Percentiles rank a stretch among this genome's conserved stretches.
phyloP scores from a whole-genome alignment of 2,329 filamentous ascomycete genomes.

The Exophiala sideris region DNA sequence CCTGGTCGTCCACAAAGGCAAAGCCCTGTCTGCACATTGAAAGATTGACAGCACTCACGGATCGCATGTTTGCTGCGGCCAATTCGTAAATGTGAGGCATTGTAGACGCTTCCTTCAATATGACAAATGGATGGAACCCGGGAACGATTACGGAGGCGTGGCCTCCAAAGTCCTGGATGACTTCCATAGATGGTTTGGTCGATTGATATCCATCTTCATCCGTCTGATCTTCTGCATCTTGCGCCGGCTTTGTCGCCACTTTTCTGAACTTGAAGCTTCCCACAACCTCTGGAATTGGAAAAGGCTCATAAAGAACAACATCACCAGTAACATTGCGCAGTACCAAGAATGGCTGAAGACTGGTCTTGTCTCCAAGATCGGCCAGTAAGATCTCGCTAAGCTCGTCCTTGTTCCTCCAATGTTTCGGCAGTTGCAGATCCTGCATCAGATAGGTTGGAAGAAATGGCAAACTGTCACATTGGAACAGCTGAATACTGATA shows the following conservation, averaged over 20 bases:
- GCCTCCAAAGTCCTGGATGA: conserved; percentile 58
- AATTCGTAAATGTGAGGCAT: conserved; percentile 71
- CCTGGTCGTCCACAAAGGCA: conserved; percentile 68
- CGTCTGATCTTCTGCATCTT: conserved; percentile 50
- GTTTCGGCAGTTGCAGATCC: conserved; percentile 63
- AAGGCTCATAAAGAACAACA: conserved; percentile 81
- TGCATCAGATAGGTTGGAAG: conserved; percentile 72
- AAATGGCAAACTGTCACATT: conserved; percentile 72
- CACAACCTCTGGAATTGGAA: conserved; percentile 38
- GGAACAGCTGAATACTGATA: conserved; percentile 66
- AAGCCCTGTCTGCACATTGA: conserved; percentile 76
- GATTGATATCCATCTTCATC: conserved; percentile 40
- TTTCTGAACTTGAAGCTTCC: conserved; percentile 70
- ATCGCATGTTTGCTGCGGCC: conserved; percentile 64
- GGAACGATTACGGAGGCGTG: conserved; percentile 81
- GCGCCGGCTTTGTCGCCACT: conserved; percentile 57
- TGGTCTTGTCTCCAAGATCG: conserved; percentile 73
- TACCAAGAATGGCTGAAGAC: conserved; percentile 73
- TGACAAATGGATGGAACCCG: conserved; percentile 73
- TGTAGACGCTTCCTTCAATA: conserved; percentile 78
- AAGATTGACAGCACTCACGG: conserved; percentile 73
- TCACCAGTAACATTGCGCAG: conserved; percentile 77
- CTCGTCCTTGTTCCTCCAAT: conserved; percentile 67
- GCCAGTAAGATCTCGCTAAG: conserved; percentile 78
- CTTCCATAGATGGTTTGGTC: conserved; percentile 44